Conservation (phyloP, 345 rosid genomes). For the Hibiscus syriacus region DNA sequence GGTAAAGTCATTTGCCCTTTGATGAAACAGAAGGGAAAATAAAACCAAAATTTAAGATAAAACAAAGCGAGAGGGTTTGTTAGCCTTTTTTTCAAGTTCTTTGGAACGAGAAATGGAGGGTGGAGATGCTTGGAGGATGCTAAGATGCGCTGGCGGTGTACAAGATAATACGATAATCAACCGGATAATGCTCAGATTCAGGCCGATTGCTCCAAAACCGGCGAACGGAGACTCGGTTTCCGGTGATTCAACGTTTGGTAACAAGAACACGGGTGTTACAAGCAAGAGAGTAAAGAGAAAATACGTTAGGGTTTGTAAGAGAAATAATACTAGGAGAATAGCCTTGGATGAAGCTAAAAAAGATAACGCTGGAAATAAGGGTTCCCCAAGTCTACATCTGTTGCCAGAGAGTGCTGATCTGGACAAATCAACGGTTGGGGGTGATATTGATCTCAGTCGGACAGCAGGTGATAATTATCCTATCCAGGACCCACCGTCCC, state of each 20-base stretch:
- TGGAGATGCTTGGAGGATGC: neutral
- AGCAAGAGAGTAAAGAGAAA: slow-evolving; percentile 9
- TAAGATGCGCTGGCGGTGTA: neutral
- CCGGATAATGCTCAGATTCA: slow-evolving; percentile 12
- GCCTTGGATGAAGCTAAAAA: neutral
- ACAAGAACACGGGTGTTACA: neutral
- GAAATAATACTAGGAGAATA: neutral
- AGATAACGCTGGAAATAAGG: neutral
- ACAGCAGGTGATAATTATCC: neutral
- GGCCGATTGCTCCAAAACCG: slow-evolving; percentile 18
- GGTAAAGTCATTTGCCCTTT: too few relatives aligned
- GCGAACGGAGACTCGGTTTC: neutral
- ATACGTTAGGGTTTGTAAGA: slow-evolving; percentile 14
- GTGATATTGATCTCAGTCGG: neutral
- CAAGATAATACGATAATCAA: slow-evolving; percentile 7
- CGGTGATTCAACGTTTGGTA: neutral
- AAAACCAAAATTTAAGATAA: neutral
- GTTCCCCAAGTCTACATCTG: neutral
- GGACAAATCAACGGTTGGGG: neutral
- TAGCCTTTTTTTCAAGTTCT: neutral
- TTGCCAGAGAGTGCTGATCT: slow-evolving; percentile 10
- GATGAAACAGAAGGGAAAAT: too few relatives aligned
- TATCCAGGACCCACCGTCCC: neutral
- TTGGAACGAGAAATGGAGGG: neutral
- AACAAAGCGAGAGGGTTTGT: neutral